Base-by-base conservation (phyloP, 495 filamentous ascomycete genomes). In the Penicillium soppii region DNA sequence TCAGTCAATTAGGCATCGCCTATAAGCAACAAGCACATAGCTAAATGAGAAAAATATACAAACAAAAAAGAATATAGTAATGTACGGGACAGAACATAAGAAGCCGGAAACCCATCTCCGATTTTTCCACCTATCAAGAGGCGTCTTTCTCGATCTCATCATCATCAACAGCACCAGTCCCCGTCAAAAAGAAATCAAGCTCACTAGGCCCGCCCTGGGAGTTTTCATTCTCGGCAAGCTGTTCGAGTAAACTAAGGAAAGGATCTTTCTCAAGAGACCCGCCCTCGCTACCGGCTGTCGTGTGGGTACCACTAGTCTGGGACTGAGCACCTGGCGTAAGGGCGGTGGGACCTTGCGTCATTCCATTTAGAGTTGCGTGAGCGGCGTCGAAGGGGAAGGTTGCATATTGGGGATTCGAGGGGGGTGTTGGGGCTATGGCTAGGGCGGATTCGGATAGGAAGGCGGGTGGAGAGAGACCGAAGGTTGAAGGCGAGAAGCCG, bases 221-320 rank as follows among this genome's bases (percentile, higher is more conserved):
- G 43, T 80, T 67, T 61, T 90, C 88, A 59, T 89, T 90, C 66
- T 91, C 87, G 0, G 88, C 87, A 48, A 92, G 68, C 70, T 91
- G 88, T 62, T 92, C 88, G 29, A 92, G 72, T 39, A 92, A 62
- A 51, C 82, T 88, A 22, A 92, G 59, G 57, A 92, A 92, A 3
- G 89, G 89, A 60, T 92, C 89, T 47, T 87, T 90, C 50, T 91
- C 88, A 2, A 63, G 35, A n/a, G 50, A 45, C 2, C 55, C 57
- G 2, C 50, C 52, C 12, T 67, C 66, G 20, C 64, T 66, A 1
- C 57, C 53, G 9, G 48, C 57, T 19, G 50, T 61, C 10, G 64
- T 62, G 33, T 72, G 70, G 5, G 67, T 66, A 10, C 60, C 62
- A 25, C 63, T 67, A 6, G 67, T 61, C 35, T 74, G 71, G 7